Percentiles rank a stretch among this genome's conserved stretches.
Conservation (phyloP, 441 rosid genomes). For the Hypseocharis bilobata region DNA sequence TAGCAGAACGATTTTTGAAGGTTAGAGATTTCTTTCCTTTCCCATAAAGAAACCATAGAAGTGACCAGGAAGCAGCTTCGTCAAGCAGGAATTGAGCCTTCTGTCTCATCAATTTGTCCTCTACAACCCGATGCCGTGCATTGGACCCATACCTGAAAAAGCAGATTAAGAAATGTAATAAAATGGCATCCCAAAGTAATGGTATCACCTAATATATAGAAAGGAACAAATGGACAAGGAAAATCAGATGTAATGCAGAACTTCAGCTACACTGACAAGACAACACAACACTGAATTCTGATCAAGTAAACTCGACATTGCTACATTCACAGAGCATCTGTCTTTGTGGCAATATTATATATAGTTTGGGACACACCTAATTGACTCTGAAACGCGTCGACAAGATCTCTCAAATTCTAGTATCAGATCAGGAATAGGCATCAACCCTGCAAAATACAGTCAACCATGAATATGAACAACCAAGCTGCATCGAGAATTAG, state of each 20-base stretch:
- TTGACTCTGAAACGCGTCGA: constrained; percentile 71
- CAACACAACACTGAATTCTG: neutral
- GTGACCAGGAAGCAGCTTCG: constrained; percentile 98
- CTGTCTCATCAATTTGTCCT: constrained; percentile 91
- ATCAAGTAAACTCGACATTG: neutral
- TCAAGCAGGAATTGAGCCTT: constrained; percentile 86
- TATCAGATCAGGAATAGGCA: constrained; percentile 77
- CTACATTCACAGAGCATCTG: neutral
- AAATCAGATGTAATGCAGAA: neutral
- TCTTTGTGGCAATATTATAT: neutral
- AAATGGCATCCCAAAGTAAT: constrained; percentile 12
- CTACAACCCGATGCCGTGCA: constrained; percentile 60
- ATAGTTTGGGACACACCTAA: constrained; percentile 47
- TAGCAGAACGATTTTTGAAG: constrained; percentile 13
- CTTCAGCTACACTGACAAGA: neutral
- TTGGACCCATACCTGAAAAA: constrained; percentile 61
- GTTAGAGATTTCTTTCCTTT: constrained; percentile 58
- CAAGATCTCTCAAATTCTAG: constrained; percentile 71
- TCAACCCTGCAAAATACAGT: constrained; percentile 53
- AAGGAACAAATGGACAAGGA: neutral
- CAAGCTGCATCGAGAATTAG: constrained; percentile 1
- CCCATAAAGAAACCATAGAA: constrained; percentile 87
- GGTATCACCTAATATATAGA: constrained; percentile 2
- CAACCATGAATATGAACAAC: neutral
- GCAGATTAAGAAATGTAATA: constrained; percentile 9